Evolutionary conservation across 2,329 filamentous ascomycete species (phyloP), one percentile per base, ranked within the genome.

Genomic region (Cadophora sp.): DNA sequence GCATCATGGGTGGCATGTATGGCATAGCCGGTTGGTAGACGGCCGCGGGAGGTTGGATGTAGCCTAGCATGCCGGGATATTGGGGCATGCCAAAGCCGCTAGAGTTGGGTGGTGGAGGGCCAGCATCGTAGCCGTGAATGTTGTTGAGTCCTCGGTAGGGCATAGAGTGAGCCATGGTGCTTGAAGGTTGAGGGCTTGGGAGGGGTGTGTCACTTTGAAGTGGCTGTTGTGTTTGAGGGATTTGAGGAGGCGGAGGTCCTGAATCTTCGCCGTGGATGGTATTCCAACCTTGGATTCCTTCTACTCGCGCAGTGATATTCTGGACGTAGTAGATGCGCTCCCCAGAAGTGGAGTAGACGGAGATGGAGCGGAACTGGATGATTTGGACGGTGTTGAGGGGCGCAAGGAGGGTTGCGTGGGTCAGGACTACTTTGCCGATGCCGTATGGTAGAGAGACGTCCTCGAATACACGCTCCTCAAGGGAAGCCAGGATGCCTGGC

Each of bases 241-340:
- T 70, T 71, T 14, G 68, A 24, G 72, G 72, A n/a, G 74, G 74
- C 43, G 70, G 63, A 14, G 72, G 69, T 2, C 74, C 74, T 0
- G 59, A 56, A n/a, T 76, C 75, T 33, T 65, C 67, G 24, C 75
- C 74, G 64, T 76, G 71, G 59, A 61, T 58, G 33, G 70, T 55
- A 68, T 76, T 76, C 59, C 65, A 75, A 20, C 73, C 74, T 51
- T 24, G 72, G 68, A 1, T 74, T 69, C 51, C 56, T 59, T 36
- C 73, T 7, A 64, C 51, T 7, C 68, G n/a, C 22, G 70, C 72
- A 4, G 27, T 61, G 3, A 72, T 53, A 4, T 66, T 65, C 36
- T 70, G 65, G 41, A 68, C 62, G 55, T 72, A 70, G 11, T 39
- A 64, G 43, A 75, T 60, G 22, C 63, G 55, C 1, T 64, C 39